Evolutionary conservation across 1,284 basidiomycete species (phyloP), one percentile per base, ranked within the genome.

Genomic region (Ganoderma multipileum): DNA sequence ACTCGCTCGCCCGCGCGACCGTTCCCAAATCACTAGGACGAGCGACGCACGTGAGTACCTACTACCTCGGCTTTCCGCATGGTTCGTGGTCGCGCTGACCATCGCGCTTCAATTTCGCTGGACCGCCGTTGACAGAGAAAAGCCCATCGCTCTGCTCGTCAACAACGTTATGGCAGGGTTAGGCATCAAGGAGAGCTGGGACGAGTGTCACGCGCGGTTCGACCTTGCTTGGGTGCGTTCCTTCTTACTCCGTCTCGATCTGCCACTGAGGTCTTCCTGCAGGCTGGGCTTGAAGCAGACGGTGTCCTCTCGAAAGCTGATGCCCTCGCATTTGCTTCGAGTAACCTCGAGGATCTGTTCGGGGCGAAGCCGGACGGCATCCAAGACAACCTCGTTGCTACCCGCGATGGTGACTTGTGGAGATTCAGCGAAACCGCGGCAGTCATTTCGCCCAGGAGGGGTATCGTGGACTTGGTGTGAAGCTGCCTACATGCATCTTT

Each of bases 131-230:
- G n/a, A n/a, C n/a, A n/a, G n/a, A n/a, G n/a, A n/a, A n/a, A n/a
- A n/a, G n/a, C n/a, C n/a, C n/a, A 80, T 92, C 11, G 79, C 84
- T 2, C 80, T 82, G 63, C 82, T 95, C 6, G 76, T 86, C 30
- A 83, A 90, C 61, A 90, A 91, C 67, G 90, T 95, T 50, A 90
- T 83, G 2, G 89, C 94, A 30, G 93, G 86, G 1, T 76, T 95
- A 55, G 91, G 91, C 18, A 83, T 92, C 39, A 78, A 82, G 57
- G 81, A 89, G 65, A 82, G 83, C 20, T 93, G 89, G 87, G 83
- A 83, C 75, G 88, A 88, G 0, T 82, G 88, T n/a, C 92, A 91
- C 70, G 83, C 89, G 23, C 84, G 92, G 7, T 92, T 92, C 77
- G 92, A 94, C 71, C 80, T 87, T 61, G 90, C 85, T 47, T 93